Percentiles rank a stretch among this genome's conserved stretches.
Evolutionary conservation across 805 yeast genomes (phyloP).

Genomic region (Geotrichum ghanense): DNA sequence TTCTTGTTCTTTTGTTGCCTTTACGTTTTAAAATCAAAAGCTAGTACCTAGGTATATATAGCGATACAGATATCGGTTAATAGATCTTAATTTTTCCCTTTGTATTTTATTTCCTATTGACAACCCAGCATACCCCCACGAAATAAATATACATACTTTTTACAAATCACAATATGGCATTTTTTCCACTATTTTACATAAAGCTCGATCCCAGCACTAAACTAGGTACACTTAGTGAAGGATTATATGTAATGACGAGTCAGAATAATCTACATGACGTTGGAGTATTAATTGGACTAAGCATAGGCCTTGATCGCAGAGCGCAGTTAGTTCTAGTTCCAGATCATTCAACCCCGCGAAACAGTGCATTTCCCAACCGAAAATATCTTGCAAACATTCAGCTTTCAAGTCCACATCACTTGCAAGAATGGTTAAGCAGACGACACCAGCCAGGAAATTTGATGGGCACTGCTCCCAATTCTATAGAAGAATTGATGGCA

Average conservation of each 20-base stretch:
- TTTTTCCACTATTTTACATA: background rate
- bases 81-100: too few relatives aligned
- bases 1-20: too few relatives aligned
- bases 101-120: too few relatives aligned
- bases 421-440: background rate
- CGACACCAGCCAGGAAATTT: conserved; percentile 1
- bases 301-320: background rate
- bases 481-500: background rate
- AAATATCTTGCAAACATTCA: background rate
- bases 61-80: too few relatives aligned
- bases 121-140: too few relatives aligned
- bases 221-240: background rate
- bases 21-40: too few relatives aligned
- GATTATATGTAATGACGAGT: background rate
- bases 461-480: background rate
- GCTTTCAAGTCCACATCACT: background rate
- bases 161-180: background rate
- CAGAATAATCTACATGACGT: background rate
- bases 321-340: background rate
- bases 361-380: background rate
- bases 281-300: background rate
- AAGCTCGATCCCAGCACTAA: background rate
- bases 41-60: too few relatives aligned
- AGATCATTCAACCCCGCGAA: background rate
- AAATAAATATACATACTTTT: conserved; percentile 1